phyloP scores from a whole-genome alignment of 2,329 filamentous ascomycete species.

The Grosmannia serpens region DNA sequence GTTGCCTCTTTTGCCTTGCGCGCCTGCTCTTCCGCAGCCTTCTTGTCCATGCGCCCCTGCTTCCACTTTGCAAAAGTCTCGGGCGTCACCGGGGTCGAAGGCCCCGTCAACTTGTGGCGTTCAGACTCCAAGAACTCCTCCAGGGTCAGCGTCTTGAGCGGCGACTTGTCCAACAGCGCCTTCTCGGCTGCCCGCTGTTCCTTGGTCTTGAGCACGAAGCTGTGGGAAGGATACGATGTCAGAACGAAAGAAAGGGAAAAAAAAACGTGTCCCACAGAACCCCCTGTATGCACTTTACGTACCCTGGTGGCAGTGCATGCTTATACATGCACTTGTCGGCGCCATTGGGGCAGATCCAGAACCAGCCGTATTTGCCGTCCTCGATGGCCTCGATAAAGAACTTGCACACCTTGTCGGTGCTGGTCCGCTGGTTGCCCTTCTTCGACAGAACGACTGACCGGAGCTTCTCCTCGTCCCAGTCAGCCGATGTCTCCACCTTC shows the following conservation, averaged over 20 bases:
- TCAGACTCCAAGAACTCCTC: slow-evolving; percentile 97
- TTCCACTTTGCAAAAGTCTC: slow-evolving; percentile 97
- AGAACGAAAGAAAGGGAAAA: neutral
- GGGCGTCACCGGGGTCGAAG: slow-evolving; percentile 81
- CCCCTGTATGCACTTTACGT: slow-evolving; percentile 28
- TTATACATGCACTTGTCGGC: slow-evolving; percentile 98
- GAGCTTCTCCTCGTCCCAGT: slow-evolving; percentile 97
- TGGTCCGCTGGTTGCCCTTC: slow-evolving; percentile 91
- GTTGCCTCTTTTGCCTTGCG: slow-evolving; percentile 90
- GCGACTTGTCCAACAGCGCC: slow-evolving; percentile 89
- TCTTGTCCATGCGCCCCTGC: slow-evolving; percentile 87
- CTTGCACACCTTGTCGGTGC: slow-evolving; percentile 98
- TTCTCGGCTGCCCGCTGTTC: slow-evolving; percentile 94
- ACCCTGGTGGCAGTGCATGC: slow-evolving; percentile 90
- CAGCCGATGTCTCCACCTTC: slow-evolving; percentile 83
- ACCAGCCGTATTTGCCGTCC: slow-evolving; percentile 98
- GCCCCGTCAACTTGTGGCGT: slow-evolving; percentile 87
- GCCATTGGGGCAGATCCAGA: slow-evolving; percentile 95
- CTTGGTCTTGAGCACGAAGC: slow-evolving; percentile 94
- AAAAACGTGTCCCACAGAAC: neutral
- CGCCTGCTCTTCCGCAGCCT: slow-evolving; percentile 84
- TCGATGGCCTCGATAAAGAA: slow-evolving; percentile 95
- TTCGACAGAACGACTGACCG: slow-evolving; percentile 85
- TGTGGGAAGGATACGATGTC: slow-evolving; percentile 23
- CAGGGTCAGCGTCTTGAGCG: slow-evolving; percentile 83